phyloP scores from a whole-genome alignment of 2,329 filamentous ascomycete genomes.

The Lachnellula subtilissima region DNA sequence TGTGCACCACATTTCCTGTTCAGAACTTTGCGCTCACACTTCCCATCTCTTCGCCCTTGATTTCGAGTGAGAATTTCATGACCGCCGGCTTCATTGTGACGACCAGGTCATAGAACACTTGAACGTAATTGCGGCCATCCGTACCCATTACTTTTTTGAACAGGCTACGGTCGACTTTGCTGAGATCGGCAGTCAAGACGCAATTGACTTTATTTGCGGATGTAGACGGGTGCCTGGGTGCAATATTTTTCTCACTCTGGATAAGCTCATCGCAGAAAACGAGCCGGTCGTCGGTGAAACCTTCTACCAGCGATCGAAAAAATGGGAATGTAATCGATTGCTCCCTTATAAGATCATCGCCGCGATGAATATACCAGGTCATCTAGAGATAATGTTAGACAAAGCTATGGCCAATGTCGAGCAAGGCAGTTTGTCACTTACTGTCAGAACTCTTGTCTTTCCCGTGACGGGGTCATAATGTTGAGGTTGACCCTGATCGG shows the following conservation, averaged over 20 bases:
- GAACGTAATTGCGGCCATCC: constrained; percentile 6
- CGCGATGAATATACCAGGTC: constrained; percentile 19
- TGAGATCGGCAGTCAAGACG: constrained; percentile 7
- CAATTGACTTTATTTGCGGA: constrained; percentile 1
- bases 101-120: constrained; percentile 6
- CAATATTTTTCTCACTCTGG: constrained; percentile 2
- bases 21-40: constrained; percentile 2
- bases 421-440: not conserved
- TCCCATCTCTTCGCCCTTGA: constrained; percentile 1
- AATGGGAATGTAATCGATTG: constrained; percentile 13
- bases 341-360: constrained; percentile 10
- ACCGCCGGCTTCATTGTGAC: constrained; percentile 8
- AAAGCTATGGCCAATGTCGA: too few species aligned
- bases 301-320: constrained; percentile 5
- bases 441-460: not conserved
- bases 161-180: constrained; percentile 2
- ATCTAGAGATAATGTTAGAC: constrained; percentile 7
- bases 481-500: constrained; percentile 6
- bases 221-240: constrained; percentile 2
- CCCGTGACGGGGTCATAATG: not conserved
- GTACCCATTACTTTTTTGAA: constrained; percentile 3
- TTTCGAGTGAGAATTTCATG: constrained; percentile 5
- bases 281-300: not conserved
- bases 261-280: constrained; percentile 11
- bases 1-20: not conserved